Conservation (phyloP, 768 basidiomycete genomes). For the Phylloporus rhodoxanthus region DNA sequence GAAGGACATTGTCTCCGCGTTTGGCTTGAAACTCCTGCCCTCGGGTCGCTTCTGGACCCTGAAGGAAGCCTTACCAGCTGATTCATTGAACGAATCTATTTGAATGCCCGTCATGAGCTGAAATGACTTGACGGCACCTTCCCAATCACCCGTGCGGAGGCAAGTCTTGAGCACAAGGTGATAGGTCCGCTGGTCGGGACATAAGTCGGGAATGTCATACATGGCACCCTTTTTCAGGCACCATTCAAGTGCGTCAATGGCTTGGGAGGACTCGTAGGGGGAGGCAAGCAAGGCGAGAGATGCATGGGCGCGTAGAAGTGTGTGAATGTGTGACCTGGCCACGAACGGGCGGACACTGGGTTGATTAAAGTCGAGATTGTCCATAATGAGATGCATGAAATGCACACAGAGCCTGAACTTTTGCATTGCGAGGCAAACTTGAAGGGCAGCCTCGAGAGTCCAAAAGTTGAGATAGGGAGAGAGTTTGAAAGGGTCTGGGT, state of each 20-base stretch:
- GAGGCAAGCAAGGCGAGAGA: constrained; percentile 37
- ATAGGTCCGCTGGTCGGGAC: constrained; percentile 40
- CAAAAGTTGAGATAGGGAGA: constrained; percentile 40
- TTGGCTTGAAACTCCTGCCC: constrained; percentile 43
- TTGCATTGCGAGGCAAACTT: constrained; percentile 46
- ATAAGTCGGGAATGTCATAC: constrained; percentile 38
- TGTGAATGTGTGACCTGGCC: constrained; percentile 53
- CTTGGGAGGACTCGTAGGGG: constrained; percentile 38
- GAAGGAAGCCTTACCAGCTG: constrained; percentile 36
- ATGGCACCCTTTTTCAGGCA: constrained; percentile 53
- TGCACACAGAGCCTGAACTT: constrained; percentile 46
- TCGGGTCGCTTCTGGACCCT: constrained; percentile 37
- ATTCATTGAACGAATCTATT: constrained; percentile 39
- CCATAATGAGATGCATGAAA: constrained; percentile 56
- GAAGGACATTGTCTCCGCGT: constrained; percentile 49
- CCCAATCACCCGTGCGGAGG: constrained; percentile 62
- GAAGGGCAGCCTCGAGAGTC: constrained; percentile 50
- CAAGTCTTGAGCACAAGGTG: constrained; percentile 60
- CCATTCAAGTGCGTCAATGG: constrained; percentile 61
- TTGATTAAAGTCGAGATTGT: constrained; percentile 25
- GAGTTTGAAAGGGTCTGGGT: constrained; percentile 34
- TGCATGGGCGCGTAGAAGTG: constrained; percentile 51
- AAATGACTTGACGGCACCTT: constrained; percentile 48
- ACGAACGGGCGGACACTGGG: constrained; percentile 34
- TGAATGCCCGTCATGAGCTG: constrained; percentile 71